phyloP scores from a whole-genome alignment of 441 rosid species.

The Isatis lusitanica region DNA sequence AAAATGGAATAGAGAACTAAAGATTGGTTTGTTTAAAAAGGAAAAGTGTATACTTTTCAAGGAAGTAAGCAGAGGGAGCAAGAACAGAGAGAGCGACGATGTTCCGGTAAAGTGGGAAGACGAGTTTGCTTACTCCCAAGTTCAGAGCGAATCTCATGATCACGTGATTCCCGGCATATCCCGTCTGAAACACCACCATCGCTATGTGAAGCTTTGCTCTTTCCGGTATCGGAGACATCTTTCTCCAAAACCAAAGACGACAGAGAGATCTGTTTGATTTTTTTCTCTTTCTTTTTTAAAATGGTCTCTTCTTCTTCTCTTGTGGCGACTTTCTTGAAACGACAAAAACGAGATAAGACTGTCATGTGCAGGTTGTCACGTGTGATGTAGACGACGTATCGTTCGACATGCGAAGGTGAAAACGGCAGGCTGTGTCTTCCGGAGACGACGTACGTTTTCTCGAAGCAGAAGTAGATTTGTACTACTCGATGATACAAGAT shows the following conservation, averaged over 20 bases:
- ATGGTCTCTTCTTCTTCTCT: neutral
- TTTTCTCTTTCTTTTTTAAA: neutral
- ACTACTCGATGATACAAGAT: no score
- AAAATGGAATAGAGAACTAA: neutral
- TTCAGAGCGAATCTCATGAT: constrained; percentile 78
- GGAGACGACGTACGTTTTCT: neutral
- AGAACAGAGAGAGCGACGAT: constrained; percentile 69
- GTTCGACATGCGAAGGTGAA: neutral
- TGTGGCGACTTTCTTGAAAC: constrained; percentile 12
- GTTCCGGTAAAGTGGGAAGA: constrained; percentile 84
- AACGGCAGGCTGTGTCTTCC: constrained; percentile 2
- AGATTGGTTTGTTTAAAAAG: neutral
- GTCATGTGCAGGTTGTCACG: constrained; percentile 27
- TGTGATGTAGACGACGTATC: neutral
- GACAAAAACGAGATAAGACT: constrained; percentile 24
- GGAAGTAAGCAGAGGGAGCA: constrained; percentile 71
- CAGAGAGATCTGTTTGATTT: constrained; percentile 13
- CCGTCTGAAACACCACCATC: constrained; percentile 71
- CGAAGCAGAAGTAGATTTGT: neutral
- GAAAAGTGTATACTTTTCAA: constrained; percentile 57
- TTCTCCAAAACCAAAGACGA: constrained; percentile 19
- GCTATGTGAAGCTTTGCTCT: constrained; percentile 71
- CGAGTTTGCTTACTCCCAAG: constrained; percentile 88
- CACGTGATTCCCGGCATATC: constrained; percentile 82
- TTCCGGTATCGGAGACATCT: constrained; percentile 46